phyloP scores from a whole-genome alignment of 441 rosid species.

The Eutrema salsugineum region DNA sequence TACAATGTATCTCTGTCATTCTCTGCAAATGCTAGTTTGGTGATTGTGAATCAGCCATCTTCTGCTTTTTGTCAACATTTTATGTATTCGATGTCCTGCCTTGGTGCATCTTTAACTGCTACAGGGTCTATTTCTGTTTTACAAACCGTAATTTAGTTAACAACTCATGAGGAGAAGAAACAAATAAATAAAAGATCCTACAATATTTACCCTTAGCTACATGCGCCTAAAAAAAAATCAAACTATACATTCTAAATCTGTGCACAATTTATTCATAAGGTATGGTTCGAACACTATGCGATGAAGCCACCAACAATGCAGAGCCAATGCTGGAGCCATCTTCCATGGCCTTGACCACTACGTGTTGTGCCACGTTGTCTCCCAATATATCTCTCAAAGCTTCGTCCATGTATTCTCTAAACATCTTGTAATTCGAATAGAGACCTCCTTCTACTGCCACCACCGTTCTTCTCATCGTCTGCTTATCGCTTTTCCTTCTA shows the following conservation, averaged over 20 bases:
- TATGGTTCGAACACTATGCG: constrained; percentile 14
- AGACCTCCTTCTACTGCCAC: constrained; percentile 87
- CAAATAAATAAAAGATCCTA: not conserved
- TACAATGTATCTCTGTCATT: too few species aligned
- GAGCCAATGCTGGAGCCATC: constrained; percentile 91
- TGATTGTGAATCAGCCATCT: too few species aligned
- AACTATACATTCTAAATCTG: not conserved
- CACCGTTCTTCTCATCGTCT: constrained; percentile 66
- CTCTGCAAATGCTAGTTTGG: too few species aligned
- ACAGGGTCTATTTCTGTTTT: not conserved
- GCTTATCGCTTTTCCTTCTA: constrained; percentile 55
- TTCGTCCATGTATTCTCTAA: constrained; percentile 81
- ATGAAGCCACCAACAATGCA: constrained; percentile 38
- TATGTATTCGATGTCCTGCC: too few species aligned
- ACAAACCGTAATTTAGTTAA: not conserved
- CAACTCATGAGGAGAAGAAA: not conserved
- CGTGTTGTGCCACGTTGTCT: constrained; percentile 55
- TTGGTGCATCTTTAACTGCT: too few species aligned
- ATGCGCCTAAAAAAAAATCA: not conserved
- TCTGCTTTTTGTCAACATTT: too few species aligned
- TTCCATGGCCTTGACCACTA: constrained; percentile 55
- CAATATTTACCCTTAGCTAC: not conserved
- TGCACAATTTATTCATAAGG: constrained; percentile 1
- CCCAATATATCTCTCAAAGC: constrained; percentile 77
- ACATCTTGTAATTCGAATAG: constrained; percentile 61